A percentile compares a stretch with the other conserved stretches of the same genome.
Evolutionary conservation across 2,329 filamentous ascomycete genomes (phyloP).

Genomic region (Cladosporium sp.): DNA sequence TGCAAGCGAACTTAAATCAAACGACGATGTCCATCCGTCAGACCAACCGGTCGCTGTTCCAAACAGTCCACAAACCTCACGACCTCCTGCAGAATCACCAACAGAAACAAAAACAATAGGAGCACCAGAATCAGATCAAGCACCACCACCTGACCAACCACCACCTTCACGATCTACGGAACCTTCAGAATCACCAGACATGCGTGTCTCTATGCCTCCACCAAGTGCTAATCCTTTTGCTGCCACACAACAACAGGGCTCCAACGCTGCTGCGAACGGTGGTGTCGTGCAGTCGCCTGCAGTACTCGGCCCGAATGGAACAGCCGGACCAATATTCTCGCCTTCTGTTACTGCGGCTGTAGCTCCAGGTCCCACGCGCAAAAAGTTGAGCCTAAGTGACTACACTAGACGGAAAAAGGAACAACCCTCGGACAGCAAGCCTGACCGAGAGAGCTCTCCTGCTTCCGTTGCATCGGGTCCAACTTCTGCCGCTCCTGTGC

Average conservation of each 20-base stretch:
- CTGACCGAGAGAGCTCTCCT: constrained; percentile 29
- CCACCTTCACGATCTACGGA: not conserved
- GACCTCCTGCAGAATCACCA: not conserved
- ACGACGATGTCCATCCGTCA: not conserved
- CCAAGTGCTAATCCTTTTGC: constrained; percentile 23
- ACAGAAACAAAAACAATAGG: not conserved
- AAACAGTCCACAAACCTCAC: not conserved
- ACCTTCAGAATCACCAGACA: constrained; percentile 18
- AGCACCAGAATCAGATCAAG: constrained; percentile 10
- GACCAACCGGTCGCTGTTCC: not conserved
- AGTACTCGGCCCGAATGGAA: constrained; percentile 1
- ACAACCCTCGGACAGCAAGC: constrained; percentile 22
- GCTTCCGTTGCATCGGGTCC: constrained; percentile 18
- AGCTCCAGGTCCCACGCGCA: constrained; percentile 38
- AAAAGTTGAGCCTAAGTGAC: constrained; percentile 50
- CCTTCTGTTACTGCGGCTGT: constrained; percentile 39
- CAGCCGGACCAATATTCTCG: constrained; percentile 26
- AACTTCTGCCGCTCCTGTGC: constrained; percentile 21
- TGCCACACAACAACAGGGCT: constrained; percentile 8
- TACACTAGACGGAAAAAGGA: constrained; percentile 44
- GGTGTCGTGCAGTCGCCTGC: constrained; percentile 25
- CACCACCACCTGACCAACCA: constrained; percentile 1
- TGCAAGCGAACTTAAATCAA: not conserved
- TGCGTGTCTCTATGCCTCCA: constrained; percentile 33
- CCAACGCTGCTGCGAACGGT: not conserved